Evolutionary conservation across 345 rosid species (phyloP).

Genomic region (Eucalyptus fibrosa): DNA sequence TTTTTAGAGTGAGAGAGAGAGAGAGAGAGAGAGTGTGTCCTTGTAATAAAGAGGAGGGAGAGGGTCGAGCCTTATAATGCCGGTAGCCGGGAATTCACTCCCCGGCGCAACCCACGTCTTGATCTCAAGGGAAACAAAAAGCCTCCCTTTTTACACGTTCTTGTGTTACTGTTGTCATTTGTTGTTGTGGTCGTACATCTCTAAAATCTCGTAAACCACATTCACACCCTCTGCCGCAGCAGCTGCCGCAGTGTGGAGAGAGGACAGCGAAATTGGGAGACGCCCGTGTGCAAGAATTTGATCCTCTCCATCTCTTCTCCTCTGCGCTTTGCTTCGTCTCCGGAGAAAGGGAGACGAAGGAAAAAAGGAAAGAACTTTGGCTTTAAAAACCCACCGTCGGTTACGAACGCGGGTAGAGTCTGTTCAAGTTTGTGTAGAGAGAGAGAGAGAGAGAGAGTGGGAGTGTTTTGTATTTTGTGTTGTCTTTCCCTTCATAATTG

Average conservation of each 20-base stretch:
- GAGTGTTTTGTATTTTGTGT: not conserved
- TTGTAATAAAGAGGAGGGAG: not conserved
- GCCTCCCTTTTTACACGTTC: not conserved
- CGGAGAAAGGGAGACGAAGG: not conserved
- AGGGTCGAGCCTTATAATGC: not conserved
- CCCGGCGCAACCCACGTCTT: not conserved
- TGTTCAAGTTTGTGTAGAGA: not conserved
- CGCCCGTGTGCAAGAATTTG: not conserved
- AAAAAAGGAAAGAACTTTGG: not conserved
- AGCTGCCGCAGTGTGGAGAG: not conserved
- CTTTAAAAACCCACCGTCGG: not conserved
- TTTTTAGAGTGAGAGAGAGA: not conserved
- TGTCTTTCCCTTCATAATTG: not conserved
- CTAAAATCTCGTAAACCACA: not conserved
- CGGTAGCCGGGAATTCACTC: not conserved
- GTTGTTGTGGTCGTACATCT: not conserved
- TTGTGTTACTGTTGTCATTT: not conserved
- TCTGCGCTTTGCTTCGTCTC: not conserved
- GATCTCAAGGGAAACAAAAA: not conserved
- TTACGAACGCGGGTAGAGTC: not conserved
- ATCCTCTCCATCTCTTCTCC: not conserved
- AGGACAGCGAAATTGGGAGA: not conserved
- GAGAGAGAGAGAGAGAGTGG: not conserved
- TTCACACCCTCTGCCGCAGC: not conserved
- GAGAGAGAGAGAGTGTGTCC: not conserved